A percentile compares a stretch with the other conserved stretches of the same genome.
Conservation (phyloP, 768 basidiomycete genomes). For the Strobilomyces confusus region DNA sequence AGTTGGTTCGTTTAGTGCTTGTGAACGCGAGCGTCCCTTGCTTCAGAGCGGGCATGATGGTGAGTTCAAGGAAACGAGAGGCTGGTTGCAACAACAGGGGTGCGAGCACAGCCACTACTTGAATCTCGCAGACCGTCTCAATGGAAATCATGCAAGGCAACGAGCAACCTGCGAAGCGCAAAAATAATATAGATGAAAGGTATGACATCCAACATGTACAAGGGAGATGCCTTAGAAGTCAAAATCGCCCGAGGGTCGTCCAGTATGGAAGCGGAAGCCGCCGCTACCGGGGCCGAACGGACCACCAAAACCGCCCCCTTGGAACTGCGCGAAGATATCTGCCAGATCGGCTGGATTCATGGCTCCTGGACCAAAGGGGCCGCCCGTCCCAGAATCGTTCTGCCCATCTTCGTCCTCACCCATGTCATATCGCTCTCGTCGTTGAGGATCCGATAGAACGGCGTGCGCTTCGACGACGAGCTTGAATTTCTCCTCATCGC, state of each 20-base stretch:
- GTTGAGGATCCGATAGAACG: slow-evolving; percentile 72
- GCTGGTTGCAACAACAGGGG: slow-evolving; percentile 19
- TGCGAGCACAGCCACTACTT: slow-evolving; percentile 1
- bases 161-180: too few relatives aligned
- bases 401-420: slow-evolving; percentile 79
- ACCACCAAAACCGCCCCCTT: slow-evolving; percentile 29
- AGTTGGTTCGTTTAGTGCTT: slow-evolving; percentile 43
- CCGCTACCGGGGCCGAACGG: slow-evolving; percentile 27
- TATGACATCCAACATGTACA: slow-evolving; percentile 2
- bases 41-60: slow-evolving; percentile 28
- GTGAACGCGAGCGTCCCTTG: slow-evolving; percentile 46
- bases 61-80: background rate
- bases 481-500: slow-evolving; percentile 96
- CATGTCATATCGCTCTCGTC: slow-evolving; percentile 72
- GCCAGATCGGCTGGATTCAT: slow-evolving; percentile 50
- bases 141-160: too few relatives aligned
- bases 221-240: slow-evolving; percentile 10
- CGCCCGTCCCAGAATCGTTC: slow-evolving; percentile 38
- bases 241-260: slow-evolving; percentile 14
- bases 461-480: slow-evolving; percentile 78
- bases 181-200: slow-evolving; percentile 3
- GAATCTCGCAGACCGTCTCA: too few relatives aligned
- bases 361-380: slow-evolving; percentile 37
- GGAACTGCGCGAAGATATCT: slow-evolving; percentile 63
- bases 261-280: slow-evolving; percentile 30